Evolutionary conservation across 331 rosid species (phyloP), one percentile per base, ranked within the genome.

Genomic region (Saraca asoca): DNA sequence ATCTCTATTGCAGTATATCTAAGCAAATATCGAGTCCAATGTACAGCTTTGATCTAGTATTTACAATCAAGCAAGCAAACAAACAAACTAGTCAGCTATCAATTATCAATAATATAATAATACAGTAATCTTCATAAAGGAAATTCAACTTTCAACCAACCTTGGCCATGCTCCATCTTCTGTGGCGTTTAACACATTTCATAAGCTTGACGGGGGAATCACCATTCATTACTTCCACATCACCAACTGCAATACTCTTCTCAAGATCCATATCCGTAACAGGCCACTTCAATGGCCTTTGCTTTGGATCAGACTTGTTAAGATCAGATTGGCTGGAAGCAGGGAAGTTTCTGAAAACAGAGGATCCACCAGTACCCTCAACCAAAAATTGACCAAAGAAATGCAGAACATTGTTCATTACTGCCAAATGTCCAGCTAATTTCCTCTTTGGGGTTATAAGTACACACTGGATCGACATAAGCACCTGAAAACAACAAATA

Each of bases 131-230:
- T 42, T 51, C 57, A 69, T 46, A 57, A 58, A 79, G 51, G 49
- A 20, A 60, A 67, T 69, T 61, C 67, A 75, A 77, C 52, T 70
- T 54, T 34, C 45, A 77, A 61, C 76, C 37, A 71, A 90, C 98
- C 97, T 90, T 93, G 75, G 85, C 83, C 69, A 93, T 72, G 77
- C 89, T 81, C 98, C 98, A 93, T 73, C 98, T 83, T 79, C 98
- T 72, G 58, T 90, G 95, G 62, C 98, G 98, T 76, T 86, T 93
- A 52, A 88, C 83, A 80, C 83, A 78, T 78, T 90, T 90, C 70
- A 81, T 73, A n/a, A 72, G 82, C 79, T 81, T 90, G 70, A 39
- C 75, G 46, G 81, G 52, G 9, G 74, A 84, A 78, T 82, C 73
- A 63, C 85, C 98, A 70, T 85, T 79, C 56, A 69, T 55, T 44